Conservation (phyloP, 2,329 filamentous ascomycete genomes). For the Xylaria multiplex region DNA sequence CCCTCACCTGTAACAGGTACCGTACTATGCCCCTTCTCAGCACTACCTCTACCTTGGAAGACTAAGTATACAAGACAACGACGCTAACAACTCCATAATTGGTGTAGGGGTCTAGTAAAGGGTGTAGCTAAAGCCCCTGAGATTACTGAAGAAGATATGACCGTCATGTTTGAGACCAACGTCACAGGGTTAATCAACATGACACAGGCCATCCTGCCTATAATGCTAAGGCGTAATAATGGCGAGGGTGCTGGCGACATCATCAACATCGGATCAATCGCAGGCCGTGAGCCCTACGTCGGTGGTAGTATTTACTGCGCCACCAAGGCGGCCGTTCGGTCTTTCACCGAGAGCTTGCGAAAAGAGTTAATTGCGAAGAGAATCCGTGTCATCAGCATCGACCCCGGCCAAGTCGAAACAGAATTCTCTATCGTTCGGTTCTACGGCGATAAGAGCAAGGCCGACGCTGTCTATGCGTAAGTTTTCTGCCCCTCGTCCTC, state of each 20-base stretch:
- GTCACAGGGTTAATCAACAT: conserved; percentile 5
- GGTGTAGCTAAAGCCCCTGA: conserved; percentile 8
- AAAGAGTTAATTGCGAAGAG: conserved; percentile 6
- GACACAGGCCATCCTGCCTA: conserved; percentile 7
- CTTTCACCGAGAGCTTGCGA: conserved; percentile 6
- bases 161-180: conserved; percentile 11
- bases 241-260: conserved; percentile 8
- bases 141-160: conserved; percentile 5
- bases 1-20: neutral
- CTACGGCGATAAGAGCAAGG: conserved; percentile 12
- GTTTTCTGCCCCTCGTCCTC: neutral
- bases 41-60: neutral
- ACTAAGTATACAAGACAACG: neutral
- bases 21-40: neutral
- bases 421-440: conserved; percentile 8
- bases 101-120: neutral
- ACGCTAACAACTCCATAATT: neutral
- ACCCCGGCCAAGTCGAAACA: conserved; percentile 2
- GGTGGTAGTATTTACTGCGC: neutral
- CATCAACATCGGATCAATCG: conserved; percentile 7
- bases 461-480: conserved; percentile 12
- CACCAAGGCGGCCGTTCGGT: conserved; percentile 9
- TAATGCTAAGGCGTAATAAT: conserved; percentile 5
- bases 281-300: conserved; percentile 5
- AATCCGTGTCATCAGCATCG: neutral